Base-by-base conservation (phyloP, 164 flowering plant genomes). In the Cinnamomum chago region DNA sequence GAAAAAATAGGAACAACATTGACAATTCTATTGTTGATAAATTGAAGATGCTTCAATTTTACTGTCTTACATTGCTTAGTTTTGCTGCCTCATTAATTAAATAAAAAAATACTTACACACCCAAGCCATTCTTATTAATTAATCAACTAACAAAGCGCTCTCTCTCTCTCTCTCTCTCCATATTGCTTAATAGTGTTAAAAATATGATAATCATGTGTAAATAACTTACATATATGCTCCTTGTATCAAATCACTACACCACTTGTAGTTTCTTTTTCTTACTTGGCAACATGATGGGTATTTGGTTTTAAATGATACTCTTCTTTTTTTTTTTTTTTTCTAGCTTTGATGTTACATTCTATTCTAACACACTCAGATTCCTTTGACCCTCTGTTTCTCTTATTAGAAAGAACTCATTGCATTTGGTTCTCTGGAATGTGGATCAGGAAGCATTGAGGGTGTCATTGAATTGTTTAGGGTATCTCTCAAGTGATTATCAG, bases 241-340 rank as follows among this genome's bases (percentile, higher is more conserved):
- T 55, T 55, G 55, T 55, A 58, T 28, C 64, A 70, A 70, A 52
- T 4, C 47, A 58, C 40, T 52, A 64, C 35, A 40, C 64, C 73
- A 55, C 73, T 52, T 70, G 65, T 70, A 27, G 27, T 28, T 40
- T 25, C 64, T 70, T 70, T 70, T 70, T 50, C 73, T 55, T 67
- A 6, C 60, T 62, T 70, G 25, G 72, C 28, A 23, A 70, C 47
- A 62, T 50, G 62, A 70, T 66, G 10, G 40, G 40, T 3, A 66
- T 24, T 67, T 13, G 50, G 50, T 25, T 28, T 67, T 14, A 33
- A 67, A 15, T n/a, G 11, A 15, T 67, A 33, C 50, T 67, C 40
- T 67, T 28, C 30, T 28, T 28, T 28, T 28, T 3, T 4, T 3
- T 30, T 30, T 30, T 35, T 35, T 5, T 35, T 24, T 25, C 67